A percentile compares a stretch with the other conserved stretches of the same genome.
Conservation (phyloP, 139 green algal species). For the Haematococcus lacustris region DNA sequence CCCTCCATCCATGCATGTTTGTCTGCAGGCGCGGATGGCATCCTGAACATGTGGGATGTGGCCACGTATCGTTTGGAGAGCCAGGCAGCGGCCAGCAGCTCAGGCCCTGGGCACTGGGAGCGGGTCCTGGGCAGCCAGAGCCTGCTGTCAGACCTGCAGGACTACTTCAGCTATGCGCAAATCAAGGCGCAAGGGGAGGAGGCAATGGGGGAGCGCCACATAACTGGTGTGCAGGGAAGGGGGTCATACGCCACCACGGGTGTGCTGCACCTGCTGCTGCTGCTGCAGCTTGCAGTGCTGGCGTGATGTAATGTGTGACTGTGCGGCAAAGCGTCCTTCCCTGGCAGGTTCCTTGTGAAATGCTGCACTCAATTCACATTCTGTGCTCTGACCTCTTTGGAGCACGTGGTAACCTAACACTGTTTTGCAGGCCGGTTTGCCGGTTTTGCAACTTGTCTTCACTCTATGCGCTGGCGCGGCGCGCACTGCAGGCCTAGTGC, state of each 20-base stretch:
- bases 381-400: too few species aligned
- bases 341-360: too few species aligned
- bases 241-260: background rate
- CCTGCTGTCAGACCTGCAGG: constrained; percentile 50
- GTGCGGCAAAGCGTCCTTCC: too few species aligned
- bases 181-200: constrained; percentile 49
- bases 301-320: too few species aligned
- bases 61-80: constrained; percentile 24
- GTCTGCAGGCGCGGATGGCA: constrained; percentile 33
- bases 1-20: background rate
- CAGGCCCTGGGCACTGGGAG: constrained; percentile 22
- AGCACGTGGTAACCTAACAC: too few species aligned
- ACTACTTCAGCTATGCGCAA: constrained; percentile 58
- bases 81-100: constrained; percentile 11
- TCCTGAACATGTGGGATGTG: constrained; percentile 55
- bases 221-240: constrained; percentile 22
- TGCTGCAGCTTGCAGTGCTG: too few species aligned
- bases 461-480: too few species aligned
- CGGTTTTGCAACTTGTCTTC: too few species aligned
- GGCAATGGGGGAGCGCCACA: constrained; percentile 18
- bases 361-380: too few species aligned
- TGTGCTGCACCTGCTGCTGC: too few species aligned
- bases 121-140: constrained; percentile 35
- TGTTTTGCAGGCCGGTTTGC: too few species aligned
- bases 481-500: constrained; percentile 34